Conservation (phyloP, 257 asterid genomes). For the Nicotiana sylvestris region DNA sequence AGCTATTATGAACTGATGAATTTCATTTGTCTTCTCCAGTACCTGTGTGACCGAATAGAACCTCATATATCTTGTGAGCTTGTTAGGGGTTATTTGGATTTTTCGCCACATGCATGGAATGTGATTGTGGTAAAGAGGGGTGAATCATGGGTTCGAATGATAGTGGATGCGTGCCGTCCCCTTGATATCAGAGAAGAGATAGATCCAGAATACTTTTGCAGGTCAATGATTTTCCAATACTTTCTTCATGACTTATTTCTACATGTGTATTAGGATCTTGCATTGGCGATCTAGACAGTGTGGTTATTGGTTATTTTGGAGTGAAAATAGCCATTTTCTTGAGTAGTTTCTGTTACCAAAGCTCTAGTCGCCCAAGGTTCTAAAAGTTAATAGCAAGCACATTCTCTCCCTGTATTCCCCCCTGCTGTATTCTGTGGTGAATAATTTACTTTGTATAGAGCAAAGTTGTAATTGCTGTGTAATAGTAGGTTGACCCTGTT, state of each 20-base stretch:
- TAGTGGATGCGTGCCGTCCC: conserved; percentile 96
- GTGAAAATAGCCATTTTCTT: not conserved
- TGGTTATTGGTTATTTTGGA: not conserved
- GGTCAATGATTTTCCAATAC: conserved; percentile 35
- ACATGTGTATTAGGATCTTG: not conserved
- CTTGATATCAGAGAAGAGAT: conserved; percentile 83
- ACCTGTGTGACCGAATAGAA: conserved; percentile 81
- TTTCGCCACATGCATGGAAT: conserved; percentile 96
- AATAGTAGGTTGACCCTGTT: not conserved
- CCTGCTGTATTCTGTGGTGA: not conserved
- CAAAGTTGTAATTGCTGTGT: not conserved
- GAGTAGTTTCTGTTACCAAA: not conserved
- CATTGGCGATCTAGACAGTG: not conserved
- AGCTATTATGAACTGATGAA: conserved; percentile 19
- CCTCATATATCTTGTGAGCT: conserved; percentile 94
- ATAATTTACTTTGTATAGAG: not conserved
- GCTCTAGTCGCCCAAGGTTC: not conserved
- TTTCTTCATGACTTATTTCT: not conserved
- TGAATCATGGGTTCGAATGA: conserved; percentile 59
- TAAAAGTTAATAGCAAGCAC: not conserved
- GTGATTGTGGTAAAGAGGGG: conserved; percentile 68
- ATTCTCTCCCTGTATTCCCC: not conserved
- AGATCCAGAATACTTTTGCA: conserved; percentile 77
- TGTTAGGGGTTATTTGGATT: conserved; percentile 92
- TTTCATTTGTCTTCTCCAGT: conserved; percentile 41